Percentiles rank a stretch among this genome's conserved stretches.
Conservation (phyloP, 2,329 filamentous ascomycete genomes). For the Cladobotryum mycophilum region DNA sequence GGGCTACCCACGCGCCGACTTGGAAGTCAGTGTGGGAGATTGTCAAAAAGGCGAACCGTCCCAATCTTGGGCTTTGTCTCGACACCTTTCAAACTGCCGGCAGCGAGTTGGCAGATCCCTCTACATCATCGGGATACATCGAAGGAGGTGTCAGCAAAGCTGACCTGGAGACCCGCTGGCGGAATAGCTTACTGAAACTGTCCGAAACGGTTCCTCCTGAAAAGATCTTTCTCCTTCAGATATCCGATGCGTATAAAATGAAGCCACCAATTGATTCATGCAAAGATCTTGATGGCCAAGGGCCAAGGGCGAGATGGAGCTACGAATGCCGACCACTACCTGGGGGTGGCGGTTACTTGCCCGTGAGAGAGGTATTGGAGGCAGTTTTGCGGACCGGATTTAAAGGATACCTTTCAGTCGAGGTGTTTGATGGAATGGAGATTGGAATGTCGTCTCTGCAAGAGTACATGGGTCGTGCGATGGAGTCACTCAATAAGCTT, state of each 20-base stretch:
- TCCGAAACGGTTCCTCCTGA: constrained; percentile 48
- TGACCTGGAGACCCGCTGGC: constrained; percentile 45
- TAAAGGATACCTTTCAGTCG: constrained; percentile 59
- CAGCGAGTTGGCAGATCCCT: constrained; percentile 67
- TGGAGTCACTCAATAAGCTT: no score
- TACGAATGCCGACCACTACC: constrained; percentile 59
- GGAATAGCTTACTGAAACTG: constrained; percentile 50
- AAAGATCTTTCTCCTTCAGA: constrained; percentile 69
- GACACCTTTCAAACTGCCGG: constrained; percentile 73
- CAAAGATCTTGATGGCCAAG: constrained; percentile 28
- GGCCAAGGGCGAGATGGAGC: constrained; percentile 62
- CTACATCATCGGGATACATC: constrained; percentile 26
- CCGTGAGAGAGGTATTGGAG: constrained; percentile 55
- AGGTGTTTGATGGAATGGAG: constrained; percentile 53
- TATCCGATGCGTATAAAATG: constrained; percentile 66
- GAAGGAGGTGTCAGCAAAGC: constrained; percentile 34
- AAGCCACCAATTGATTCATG: constrained; percentile 46
- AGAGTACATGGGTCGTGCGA: no score
- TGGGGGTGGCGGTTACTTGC: constrained; percentile 65
- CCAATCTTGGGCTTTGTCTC: constrained; percentile 67
- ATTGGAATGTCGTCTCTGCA: no score
- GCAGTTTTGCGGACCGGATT: constrained; percentile 65
- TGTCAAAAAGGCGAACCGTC: constrained; percentile 53
- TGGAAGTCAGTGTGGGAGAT: constrained; percentile 69
- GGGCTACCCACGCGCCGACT: constrained; percentile 61